Evolutionary conservation across 2,329 filamentous ascomycete species (phyloP).

Genomic region (Claviceps arundinis): DNA sequence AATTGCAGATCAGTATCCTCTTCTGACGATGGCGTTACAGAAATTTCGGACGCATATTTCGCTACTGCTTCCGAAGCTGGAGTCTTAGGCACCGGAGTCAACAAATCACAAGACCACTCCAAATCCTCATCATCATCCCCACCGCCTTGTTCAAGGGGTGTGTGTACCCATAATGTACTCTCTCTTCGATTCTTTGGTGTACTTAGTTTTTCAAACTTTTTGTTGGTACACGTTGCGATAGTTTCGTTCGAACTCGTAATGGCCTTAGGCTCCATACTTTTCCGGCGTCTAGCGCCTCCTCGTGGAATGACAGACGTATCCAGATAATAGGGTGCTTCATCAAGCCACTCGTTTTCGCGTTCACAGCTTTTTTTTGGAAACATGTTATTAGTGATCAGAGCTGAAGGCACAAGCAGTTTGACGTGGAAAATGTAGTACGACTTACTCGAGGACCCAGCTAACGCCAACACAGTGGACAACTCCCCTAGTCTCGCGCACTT

Average conservation of each 20-base stretch:
- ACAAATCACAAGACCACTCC: conserved; percentile 29
- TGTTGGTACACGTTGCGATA: conserved; percentile 33
- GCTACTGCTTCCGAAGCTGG: conserved; percentile 42
- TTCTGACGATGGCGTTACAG: conserved; percentile 29
- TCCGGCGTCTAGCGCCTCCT: conserved; percentile 57
- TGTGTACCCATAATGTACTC: conserved; percentile 41
- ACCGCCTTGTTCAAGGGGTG: conserved; percentile 32
- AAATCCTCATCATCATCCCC: conserved; percentile 25
- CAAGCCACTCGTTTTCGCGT: conserved; percentile 61
- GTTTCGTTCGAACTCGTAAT: conserved; percentile 56
- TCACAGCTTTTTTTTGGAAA: conserved; percentile 41
- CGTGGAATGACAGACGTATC: conserved; percentile 55
- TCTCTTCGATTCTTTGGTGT: conserved; percentile 40
- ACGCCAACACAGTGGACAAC: conserved; percentile 78
- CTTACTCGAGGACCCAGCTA: conserved; percentile 79
- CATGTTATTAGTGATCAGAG: conserved; percentile 16
- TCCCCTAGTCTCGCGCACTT: conserved; percentile 58
- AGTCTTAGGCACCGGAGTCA: conserved; percentile 46
- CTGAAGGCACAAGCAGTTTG: neutral
- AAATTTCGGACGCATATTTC: conserved; percentile 36
- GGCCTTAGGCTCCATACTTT: conserved; percentile 68
- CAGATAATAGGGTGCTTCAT: conserved; percentile 56
- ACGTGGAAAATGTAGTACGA: conserved; percentile 32
- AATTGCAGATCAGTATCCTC: conserved; percentile 21
- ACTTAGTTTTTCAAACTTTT: conserved; percentile 26